These are phyloP conservation scores for Macrocybe gigantea DNA, from an alignment of 768 basidiomycete genomes.

Conservation along the genomic window DNA sequence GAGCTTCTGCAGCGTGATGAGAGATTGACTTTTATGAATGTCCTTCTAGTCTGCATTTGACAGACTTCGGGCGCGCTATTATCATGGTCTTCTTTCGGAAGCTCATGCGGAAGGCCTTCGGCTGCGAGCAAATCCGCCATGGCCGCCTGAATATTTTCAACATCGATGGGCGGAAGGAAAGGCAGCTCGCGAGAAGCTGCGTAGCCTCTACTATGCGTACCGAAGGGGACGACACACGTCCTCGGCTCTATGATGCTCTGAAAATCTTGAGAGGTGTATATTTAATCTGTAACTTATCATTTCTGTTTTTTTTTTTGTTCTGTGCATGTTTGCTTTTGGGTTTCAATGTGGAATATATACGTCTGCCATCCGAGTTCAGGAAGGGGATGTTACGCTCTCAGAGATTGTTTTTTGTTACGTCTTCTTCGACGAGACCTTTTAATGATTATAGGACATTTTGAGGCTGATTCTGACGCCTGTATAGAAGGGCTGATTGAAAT, in stretches of 20 bases:
- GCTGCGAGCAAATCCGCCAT: slow-evolving; percentile 16
- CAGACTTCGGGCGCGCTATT: slow-evolving; percentile 25
- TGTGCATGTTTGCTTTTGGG: not conserved
- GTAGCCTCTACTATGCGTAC: slow-evolving; percentile 20
- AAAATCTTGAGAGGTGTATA: no score
- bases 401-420: no score
- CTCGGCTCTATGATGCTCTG: not conserved
- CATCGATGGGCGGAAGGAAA: slow-evolving; percentile 28
- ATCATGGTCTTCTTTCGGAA: slow-evolving; percentile 23
- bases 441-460: no score
- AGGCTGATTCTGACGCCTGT: no score
- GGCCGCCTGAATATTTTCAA: slow-evolving; percentile 23
- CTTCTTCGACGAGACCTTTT: no score
- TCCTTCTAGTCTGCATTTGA: slow-evolving; percentile 17
- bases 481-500: no score
- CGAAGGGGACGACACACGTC: slow-evolving; percentile 10
- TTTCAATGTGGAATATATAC: not conserved
- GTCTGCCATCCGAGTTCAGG: not conserved
- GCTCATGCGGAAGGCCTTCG: slow-evolving; percentile 24
- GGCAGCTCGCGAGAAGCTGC: slow-evolving; percentile 22
- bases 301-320: not conserved
- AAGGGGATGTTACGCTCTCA: no score
- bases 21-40: no score
- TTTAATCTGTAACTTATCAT: no score
- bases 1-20: not conserved